Evolutionary conservation across 2,329 filamentous ascomycete genomes (phyloP).

Genomic region (Hortaea sp.): DNA sequence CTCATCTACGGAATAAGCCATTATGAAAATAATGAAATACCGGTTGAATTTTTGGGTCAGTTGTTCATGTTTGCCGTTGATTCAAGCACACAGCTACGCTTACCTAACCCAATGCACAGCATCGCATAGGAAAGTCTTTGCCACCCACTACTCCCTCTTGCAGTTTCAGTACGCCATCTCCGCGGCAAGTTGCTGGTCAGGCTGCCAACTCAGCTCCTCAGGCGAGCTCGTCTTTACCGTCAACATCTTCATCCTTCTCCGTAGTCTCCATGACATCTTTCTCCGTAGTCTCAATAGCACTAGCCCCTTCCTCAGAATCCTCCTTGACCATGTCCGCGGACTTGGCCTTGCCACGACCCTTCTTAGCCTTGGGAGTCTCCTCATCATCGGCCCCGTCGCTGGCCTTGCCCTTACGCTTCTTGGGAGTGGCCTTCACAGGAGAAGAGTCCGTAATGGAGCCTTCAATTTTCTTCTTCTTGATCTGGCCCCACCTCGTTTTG

Average conservation of each 20-base stretch:
- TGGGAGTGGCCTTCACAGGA: conserved; percentile 7
- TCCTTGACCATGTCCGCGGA: conserved; percentile 3
- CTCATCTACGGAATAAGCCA: too few species aligned
- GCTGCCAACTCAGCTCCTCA: too few species aligned
- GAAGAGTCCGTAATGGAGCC: neutral
- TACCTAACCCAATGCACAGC: too few species aligned
- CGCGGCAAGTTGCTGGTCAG: too few species aligned
- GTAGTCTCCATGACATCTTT: conserved; percentile 1
- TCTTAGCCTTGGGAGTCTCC: conserved; percentile 2
- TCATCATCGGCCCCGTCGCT: conserved; percentile 4
- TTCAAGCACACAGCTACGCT: too few species aligned
- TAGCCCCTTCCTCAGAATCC: neutral
- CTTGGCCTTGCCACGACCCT: conserved; percentile 6
- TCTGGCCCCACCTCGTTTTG: conserved; percentile 16
- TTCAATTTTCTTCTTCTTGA: conserved; percentile 17
- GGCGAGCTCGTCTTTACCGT: neutral
- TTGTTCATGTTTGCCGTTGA: too few species aligned
- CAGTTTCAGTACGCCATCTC: too few species aligned
- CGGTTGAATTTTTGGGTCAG: too few species aligned
- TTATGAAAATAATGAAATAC: too few species aligned
- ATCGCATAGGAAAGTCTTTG: too few species aligned
- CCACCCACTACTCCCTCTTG: too few species aligned
- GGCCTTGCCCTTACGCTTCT: conserved; percentile 10
- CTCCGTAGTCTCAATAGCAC: neutral
- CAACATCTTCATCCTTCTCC: neutral